phyloP scores from a whole-genome alignment of 2,329 filamentous ascomycete genomes.

The Diaporthe batatas region DNA sequence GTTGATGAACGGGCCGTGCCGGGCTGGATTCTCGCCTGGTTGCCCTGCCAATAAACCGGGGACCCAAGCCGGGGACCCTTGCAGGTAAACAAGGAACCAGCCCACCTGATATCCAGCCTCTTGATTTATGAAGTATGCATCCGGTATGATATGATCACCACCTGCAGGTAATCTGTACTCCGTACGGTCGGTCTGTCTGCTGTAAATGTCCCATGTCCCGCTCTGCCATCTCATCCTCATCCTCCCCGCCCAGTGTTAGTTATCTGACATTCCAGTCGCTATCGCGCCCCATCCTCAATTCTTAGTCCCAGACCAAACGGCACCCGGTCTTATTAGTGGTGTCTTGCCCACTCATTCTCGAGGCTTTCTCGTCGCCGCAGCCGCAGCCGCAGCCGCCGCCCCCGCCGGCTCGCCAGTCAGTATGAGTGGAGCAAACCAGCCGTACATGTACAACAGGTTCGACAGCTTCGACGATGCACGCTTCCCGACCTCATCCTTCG shows the following conservation, averaged over 20 bases:
- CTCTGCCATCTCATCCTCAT: slow-evolving; percentile 11
- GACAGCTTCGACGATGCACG: slow-evolving; percentile 61
- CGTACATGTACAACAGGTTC: slow-evolving; percentile 77
- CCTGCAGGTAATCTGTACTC: too few relatives aligned
- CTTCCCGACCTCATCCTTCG: slow-evolving; percentile 73
- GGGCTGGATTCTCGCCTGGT: neutral
- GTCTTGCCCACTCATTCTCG: neutral
- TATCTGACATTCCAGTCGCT: slow-evolving; percentile 24
- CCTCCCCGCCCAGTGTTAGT: neutral
- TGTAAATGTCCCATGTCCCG: neutral
- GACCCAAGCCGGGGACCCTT: too few relatives aligned
- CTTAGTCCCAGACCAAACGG: neutral
- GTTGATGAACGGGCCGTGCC: slow-evolving; percentile 24
- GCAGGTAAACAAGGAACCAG: too few relatives aligned
- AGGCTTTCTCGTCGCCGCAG: neutral
- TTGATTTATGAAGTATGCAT: neutral
- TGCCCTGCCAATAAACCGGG: slow-evolving; percentile 23
- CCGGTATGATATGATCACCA: slow-evolving; percentile 6
- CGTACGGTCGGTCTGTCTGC: slow-evolving; percentile 13
- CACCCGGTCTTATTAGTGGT: neutral
- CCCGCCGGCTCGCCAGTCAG: slow-evolving; percentile 9
- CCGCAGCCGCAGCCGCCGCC: neutral
- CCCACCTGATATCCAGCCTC: slow-evolving; percentile 26
- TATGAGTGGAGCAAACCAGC: slow-evolving; percentile 58
- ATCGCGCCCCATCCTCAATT: neutral